Evolutionary conservation across 2,329 filamentous ascomycete genomes (phyloP), one percentile per base, ranked within the genome.

Genomic region (Alternaria atra): DNA sequence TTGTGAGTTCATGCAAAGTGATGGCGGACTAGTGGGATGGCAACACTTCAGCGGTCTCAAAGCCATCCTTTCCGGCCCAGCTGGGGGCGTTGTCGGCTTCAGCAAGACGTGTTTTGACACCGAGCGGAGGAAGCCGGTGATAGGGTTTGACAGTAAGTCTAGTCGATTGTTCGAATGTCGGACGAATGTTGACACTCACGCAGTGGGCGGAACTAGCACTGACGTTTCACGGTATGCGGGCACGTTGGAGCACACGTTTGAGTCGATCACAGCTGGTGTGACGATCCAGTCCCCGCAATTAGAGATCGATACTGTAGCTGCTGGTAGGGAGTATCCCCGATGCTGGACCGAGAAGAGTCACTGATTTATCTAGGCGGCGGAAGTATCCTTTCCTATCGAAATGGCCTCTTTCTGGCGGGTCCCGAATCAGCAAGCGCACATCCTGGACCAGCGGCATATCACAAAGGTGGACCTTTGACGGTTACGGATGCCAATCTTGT

Each of bases 231-330:
- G 75, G n/a, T 79, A 71, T 54, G 75, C 66, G 29, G 75, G 73
- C 29, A 66, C 59, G 5, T 71, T 69, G 29, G 75, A 79, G 54
- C 72, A 76, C 30, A 62, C 73, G 0, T 72, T 71, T 20, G 75
- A 78, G 52, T 74, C 73, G 0, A 75, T 66, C 15, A 78, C 72
- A 13, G 73, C 75, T 6, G 75, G 73, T 32, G 63, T 72, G 3
- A 71, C 65, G 2, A 72, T 78, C 9, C 68, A 73, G 12, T 66
- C 67, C 0, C 73, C 76, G 2, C 73, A 75, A 60, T 68, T 79
- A 4, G 69, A 77, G 25, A 74, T 78, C 8, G 61, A 70, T 6
- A 78, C 74, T 10, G 73, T 77, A 1, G 82, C 82, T 7, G 82
- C 82, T 17, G 44, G 44, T 47, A 5, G 20, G 44, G 30, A n/a